Evolutionary conservation across 371 early-diverging fungal species (phyloP), one percentile per base, ranked within the genome.

Genomic region (Mucor velutinosus): DNA sequence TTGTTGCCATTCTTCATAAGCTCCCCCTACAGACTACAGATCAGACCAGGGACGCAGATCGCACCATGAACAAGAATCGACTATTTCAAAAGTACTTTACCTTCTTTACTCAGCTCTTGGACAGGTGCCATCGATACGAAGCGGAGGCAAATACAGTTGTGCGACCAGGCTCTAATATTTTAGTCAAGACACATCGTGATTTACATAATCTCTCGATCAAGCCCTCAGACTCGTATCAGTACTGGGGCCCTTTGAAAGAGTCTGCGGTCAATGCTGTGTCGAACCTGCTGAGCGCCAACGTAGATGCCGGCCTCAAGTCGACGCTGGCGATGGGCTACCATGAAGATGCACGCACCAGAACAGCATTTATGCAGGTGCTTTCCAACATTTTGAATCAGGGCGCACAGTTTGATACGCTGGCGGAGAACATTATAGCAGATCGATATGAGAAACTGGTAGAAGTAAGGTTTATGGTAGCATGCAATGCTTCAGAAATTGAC

Each of bases 251-350:
- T 11, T 66, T 94, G 30, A 93, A 94, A 68, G 92, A 95, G 11
- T 86, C 89, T 55, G 89, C 95, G 6, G 92, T 96, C 69, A 81
- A 88, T 64, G 93, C 94, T 0, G 79, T 97, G 56, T 92, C 95
- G 17, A 93, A 95, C 66, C 85, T 97, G 69, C 80, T 97, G 12
- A 89, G 91, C n/a, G 92, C 94, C 25, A 97, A 97, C 76, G 87
- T 96, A 43, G 96, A 95, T 65, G 86, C 93, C 32, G 96, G 95
- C 11, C 79, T 97, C 37, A 90, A 90, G 70, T 92, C 87, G 71
- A 92, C 95, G 29, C 75, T 97, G 32, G 86, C 94, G 0, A 92
- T 94, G 88, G 94, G 93, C 6, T 97, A 97, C 69, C 94, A 96
- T 71, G 95, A 95, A 72, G 95, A 96, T 75, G 74, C 86, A n/a